A percentile compares a stretch with the other conserved stretches of the same genome.
These are phyloP conservation scores for Taphrina pruni DNA, from an alignment of 1,139 yeast species.

Conservation along the genomic window DNA sequence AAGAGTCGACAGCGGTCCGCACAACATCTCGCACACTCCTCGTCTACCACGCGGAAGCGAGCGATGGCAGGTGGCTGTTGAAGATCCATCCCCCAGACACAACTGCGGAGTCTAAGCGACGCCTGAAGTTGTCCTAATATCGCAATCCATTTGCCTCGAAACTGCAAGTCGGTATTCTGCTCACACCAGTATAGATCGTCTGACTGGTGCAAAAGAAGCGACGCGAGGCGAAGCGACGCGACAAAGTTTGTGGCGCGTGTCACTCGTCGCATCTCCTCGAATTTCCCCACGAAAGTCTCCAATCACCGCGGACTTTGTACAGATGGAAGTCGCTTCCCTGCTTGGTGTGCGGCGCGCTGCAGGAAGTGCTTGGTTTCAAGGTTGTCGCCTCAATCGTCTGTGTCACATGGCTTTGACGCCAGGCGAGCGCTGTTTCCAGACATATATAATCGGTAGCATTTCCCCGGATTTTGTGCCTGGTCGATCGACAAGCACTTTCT, in stretches of 20 bases:
- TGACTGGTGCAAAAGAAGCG: neutral
- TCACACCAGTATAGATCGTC: no score
- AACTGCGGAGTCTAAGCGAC: no score
- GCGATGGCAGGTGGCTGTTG: no score
- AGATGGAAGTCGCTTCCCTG: neutral
- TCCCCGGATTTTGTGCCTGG: neutral
- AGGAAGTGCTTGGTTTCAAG: neutral
- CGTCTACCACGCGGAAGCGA: no score
- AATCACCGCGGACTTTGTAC: neutral
- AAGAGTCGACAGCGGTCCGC: no score
- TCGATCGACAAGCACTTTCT: neutral
- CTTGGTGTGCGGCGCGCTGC: no score
- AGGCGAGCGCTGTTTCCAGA: neutral
- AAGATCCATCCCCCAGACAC: no score
- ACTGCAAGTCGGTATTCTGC: no score
- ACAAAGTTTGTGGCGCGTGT: neutral
- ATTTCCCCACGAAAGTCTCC: neutral
- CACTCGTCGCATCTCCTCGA: neutral
- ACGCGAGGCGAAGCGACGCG: slow-evolving; percentile 13
- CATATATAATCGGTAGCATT: neutral
- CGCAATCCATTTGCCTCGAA: no score
- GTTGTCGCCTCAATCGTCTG: neutral
- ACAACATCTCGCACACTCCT: no score
- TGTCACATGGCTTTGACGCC: neutral
- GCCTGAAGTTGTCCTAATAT: no score